A percentile compares a stretch with the other conserved stretches of the same genome.
Evolutionary conservation across 495 filamentous ascomycete species (phyloP).

Genomic region (Sporormia fimetaria): DNA sequence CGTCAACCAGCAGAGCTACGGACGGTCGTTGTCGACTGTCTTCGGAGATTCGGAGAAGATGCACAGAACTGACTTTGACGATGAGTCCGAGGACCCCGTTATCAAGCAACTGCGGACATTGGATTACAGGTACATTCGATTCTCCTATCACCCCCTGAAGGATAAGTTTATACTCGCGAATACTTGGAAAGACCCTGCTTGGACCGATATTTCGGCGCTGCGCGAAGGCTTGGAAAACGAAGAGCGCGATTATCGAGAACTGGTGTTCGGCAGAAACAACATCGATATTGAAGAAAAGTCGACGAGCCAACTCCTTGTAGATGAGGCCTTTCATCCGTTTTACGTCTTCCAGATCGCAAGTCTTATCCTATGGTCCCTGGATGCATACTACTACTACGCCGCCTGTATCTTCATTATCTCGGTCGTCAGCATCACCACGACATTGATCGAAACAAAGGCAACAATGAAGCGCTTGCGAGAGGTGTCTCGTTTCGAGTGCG

Average conservation of each 20-base stretch:
- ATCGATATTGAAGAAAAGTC: slow-evolving; percentile 90
- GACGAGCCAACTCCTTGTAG: slow-evolving; percentile 66
- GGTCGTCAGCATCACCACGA: slow-evolving; percentile 76
- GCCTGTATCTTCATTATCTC: slow-evolving; percentile 94
- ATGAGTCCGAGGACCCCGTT: slow-evolving; percentile 71
- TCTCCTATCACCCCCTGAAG: slow-evolving; percentile 77
- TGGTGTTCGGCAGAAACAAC: slow-evolving; percentile 76
- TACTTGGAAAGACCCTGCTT: slow-evolving; percentile 86
- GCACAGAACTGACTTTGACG: slow-evolving; percentile 49
- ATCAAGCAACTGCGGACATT: slow-evolving; percentile 58
- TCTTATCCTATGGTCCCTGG: slow-evolving; percentile 85
- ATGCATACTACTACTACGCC: slow-evolving; percentile 97
- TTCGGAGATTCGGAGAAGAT: slow-evolving; percentile 58
- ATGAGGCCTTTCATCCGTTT: slow-evolving; percentile 96
- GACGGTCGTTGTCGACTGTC: slow-evolving; percentile 71
- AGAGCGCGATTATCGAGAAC: slow-evolving; percentile 70
- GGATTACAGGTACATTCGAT: slow-evolving; percentile 87
- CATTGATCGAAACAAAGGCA: slow-evolving; percentile 80
- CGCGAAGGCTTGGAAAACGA: slow-evolving; percentile 81
- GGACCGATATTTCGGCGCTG: slow-evolving; percentile 66
- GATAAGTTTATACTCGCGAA: slow-evolving; percentile 79
- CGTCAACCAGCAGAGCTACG: slow-evolving; percentile 57
- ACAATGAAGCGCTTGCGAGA: slow-evolving; percentile 87
- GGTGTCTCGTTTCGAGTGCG: slow-evolving; percentile 89
- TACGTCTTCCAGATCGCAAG: slow-evolving; percentile 98